phyloP scores from a whole-genome alignment of 352 stramenopile species.

The Globisporangium heterothallicum region DNA sequence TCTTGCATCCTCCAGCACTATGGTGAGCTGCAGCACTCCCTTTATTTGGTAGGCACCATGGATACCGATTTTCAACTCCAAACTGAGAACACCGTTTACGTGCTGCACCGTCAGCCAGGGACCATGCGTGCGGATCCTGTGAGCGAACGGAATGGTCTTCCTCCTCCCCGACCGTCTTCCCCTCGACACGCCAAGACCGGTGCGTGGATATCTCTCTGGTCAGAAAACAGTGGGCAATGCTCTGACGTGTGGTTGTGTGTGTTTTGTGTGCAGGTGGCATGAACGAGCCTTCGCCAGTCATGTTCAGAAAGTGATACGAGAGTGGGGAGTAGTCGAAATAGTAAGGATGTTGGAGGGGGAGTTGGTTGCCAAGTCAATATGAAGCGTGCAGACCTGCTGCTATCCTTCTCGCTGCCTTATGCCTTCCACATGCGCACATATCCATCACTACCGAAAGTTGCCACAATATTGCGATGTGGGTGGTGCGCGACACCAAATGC shows the following conservation, averaged over 20 bases:
- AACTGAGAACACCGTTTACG: neutral
- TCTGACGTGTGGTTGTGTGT: neutral
- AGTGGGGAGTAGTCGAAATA: conserved; percentile 14
- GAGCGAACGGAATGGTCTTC: neutral
- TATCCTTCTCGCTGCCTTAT: conserved; percentile 18
- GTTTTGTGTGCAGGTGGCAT: neutral
- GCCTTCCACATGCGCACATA: conserved; percentile 82
- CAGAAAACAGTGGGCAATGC: too few relatives aligned
- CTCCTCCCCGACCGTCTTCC: conserved; percentile 2
- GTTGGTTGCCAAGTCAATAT: too few relatives aligned
- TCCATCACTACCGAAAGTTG: conserved; percentile 84
- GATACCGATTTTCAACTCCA: too few relatives aligned
- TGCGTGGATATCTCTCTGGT: neutral
- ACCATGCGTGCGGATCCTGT: neutral
- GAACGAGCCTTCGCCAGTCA: conserved; percentile 15
- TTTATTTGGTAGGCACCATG: too few relatives aligned
- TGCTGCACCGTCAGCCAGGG: too few relatives aligned
- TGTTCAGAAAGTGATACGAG: conserved; percentile 11
- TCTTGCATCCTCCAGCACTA: neutral
- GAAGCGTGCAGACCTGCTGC: too few relatives aligned
- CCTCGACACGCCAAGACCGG: conserved; percentile 1
- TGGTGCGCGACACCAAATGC: conserved; percentile 82
- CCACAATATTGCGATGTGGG: conserved; percentile 85
- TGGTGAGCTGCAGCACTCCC: neutral
- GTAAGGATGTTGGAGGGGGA: too few relatives aligned